Conservation (phyloP, 148 eudicot genomes). For the Oxyria digyna region DNA sequence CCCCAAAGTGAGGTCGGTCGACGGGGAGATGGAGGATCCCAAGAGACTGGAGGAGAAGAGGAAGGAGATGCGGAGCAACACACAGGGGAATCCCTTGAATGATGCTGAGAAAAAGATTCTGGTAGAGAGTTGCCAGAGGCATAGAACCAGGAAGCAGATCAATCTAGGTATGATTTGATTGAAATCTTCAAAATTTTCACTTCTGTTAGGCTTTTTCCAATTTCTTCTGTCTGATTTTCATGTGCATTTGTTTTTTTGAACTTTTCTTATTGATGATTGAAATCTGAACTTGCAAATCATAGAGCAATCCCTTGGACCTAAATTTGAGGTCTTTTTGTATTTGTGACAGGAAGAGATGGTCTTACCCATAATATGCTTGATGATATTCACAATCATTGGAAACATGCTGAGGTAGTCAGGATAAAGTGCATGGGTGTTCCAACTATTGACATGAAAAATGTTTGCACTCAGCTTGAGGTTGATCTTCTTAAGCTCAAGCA, state of each 20-base stretch:
- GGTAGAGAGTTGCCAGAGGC: conserved; percentile 47
- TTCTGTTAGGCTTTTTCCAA: neutral
- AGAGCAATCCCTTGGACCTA: neutral
- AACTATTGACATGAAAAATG: conserved; percentile 85
- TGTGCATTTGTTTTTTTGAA: neutral
- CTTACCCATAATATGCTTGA: conserved; percentile 91
- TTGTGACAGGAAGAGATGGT: conserved; percentile 72
- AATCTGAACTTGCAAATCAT: neutral
- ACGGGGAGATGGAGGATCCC: conserved; percentile 18
- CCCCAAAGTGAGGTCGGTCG: conserved; percentile 35
- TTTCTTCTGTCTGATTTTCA: neutral
- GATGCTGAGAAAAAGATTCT: conserved; percentile 61
- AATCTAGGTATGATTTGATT: conserved; percentile 49
- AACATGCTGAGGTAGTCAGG: conserved; percentile 76
- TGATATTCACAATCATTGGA: conserved; percentile 88
- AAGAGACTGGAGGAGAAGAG: conserved; percentile 49
- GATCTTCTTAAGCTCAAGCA: neutral
- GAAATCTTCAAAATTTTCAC: neutral
- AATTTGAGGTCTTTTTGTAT: conserved; percentile 9
- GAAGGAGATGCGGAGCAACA: conserved; percentile 32
- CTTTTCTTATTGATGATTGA: neutral
- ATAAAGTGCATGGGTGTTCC: conserved; percentile 97
- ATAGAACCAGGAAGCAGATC: conserved; percentile 55
- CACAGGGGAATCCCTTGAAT: conserved; percentile 45
- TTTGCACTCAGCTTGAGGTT: conserved; percentile 84